Evolutionary conservation across 192 early-diverging fungal species (phyloP), one percentile per base, ranked within the genome.

Genomic region (Obelidium mucronatum): DNA sequence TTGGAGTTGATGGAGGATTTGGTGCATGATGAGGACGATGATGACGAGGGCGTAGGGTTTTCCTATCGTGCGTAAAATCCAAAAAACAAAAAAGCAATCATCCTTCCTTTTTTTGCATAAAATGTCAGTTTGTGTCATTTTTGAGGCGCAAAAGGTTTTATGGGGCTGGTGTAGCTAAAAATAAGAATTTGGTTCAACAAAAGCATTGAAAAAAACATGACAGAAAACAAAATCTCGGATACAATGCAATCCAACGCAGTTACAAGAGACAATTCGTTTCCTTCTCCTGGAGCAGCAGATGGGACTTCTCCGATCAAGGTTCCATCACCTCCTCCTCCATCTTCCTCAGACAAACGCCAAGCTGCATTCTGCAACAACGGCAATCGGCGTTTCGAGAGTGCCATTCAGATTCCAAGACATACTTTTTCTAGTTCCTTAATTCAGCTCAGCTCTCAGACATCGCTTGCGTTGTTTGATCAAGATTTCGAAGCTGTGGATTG

Each of bases 41-140:
- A 78, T 54, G 77, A 78, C 65, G 77, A 78, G 15, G 77, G 69
- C 3, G 62, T 60, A 28, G 67, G 77, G 3, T 65, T 64, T 39
- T 55, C 35, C 13, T 71, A 71, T 53, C 48, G 54, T 58, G 6
- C 19, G 4, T 28, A 24, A 58, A 5, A n/a, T n/a, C n/a, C n/a
- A n/a, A n/a, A n/a, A n/a, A n/a, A n/a, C n/a, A n/a, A n/a, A n/a
- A n/a, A n/a, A n/a, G n/a, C n/a, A n/a, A n/a, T n/a, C n/a, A n/a
- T n/a, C n/a, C n/a, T n/a, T n/a, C n/a, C n/a, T n/a, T n/a, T n/a
- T n/a, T n/a, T n/a, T n/a, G n/a, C n/a, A n/a, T n/a, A n/a, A n/a
- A n/a, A n/a, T n/a, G n/a, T n/a, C n/a, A n/a, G n/a, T n/a, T n/a
- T n/a, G n/a, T n/a, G n/a, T n/a, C n/a, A n/a, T n/a, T n/a, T n/a